Evolutionary conservation across 2,329 filamentous ascomycete species (phyloP).

Genomic region (Cercospora sesami): DNA sequence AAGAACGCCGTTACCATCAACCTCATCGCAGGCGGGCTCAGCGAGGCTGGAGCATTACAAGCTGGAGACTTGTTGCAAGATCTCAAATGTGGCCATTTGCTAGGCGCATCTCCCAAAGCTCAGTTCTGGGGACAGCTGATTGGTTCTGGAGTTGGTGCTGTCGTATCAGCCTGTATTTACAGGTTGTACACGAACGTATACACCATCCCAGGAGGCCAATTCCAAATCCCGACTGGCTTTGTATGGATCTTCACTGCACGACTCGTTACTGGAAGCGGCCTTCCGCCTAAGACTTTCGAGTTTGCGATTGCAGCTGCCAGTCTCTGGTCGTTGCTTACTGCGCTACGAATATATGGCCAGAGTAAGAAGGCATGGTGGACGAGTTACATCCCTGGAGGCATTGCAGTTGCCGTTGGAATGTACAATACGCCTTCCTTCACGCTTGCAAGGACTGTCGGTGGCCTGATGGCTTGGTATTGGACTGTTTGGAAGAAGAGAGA

Average conservation of each 20-base stretch:
- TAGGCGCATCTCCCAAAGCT: conserved; percentile 87
- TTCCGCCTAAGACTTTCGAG: conserved; percentile 79
- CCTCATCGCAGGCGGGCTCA: conserved; percentile 86
- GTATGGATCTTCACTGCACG: conserved; percentile 98
- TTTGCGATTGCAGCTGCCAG: conserved; percentile 74
- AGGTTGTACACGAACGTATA: conserved; percentile 89
- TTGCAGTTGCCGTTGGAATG: conserved; percentile 95
- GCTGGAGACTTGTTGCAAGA: conserved; percentile 97
- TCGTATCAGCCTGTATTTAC: conserved; percentile 85
- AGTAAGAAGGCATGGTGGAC: conserved; percentile 61
- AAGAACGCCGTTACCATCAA: conserved; percentile 93
- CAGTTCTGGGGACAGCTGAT: conserved; percentile 98
- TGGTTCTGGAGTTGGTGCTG: conserved; percentile 79
- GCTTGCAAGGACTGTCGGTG: conserved; percentile 79
- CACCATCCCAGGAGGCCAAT: conserved; percentile 80
- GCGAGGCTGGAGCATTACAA: conserved; percentile 81
- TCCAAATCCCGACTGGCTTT: conserved; percentile 90
- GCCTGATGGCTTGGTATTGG: conserved; percentile 78
- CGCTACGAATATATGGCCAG: conserved; percentile 61
- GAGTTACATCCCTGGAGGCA: conserved; percentile 80
- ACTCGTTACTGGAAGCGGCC: conserved; percentile 83
- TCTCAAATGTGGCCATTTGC: conserved; percentile 89
- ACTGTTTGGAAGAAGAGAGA: conserved; percentile 52
- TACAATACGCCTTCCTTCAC: conserved; percentile 98
- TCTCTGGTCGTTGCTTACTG: conserved; percentile 71